Evolutionary conservation across 257 asterid species (phyloP).

Genomic region (Linaria vulgaris): DNA sequence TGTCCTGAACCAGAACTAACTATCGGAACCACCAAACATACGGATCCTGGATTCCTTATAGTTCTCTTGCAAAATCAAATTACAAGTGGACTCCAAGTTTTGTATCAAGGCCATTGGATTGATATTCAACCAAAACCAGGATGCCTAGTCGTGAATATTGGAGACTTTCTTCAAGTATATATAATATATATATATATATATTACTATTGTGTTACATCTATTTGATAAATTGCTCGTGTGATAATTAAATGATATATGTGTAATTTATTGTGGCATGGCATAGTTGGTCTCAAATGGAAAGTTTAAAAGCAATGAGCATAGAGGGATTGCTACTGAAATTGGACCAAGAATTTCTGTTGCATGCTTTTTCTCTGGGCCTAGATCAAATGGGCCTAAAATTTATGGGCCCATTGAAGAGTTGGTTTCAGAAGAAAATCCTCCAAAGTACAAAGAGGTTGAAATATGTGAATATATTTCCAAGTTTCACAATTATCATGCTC

Average conservation of each 20-base stretch:
- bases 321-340: slow-evolving; percentile 30
- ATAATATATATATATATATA: no score
- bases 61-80: slow-evolving; percentile 37
- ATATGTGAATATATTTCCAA: slow-evolving; percentile 27
- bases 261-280: no score
- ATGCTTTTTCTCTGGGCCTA: slow-evolving; percentile 29
- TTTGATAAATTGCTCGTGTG: no score
- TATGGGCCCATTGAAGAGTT: slow-evolving; percentile 44
- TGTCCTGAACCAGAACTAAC: slow-evolving; percentile 50
- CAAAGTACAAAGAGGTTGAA: slow-evolving; percentile 28
- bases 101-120: slow-evolving; percentile 32
- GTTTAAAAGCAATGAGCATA: slow-evolving; percentile 33
- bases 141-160: slow-evolving; percentile 35
- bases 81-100: slow-evolving; percentile 32
- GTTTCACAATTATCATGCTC: slow-evolving; percentile 30
- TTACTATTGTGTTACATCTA: no score
- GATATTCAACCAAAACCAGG: slow-evolving; percentile 28
- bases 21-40: slow-evolving; percentile 34
- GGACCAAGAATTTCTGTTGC: slow-evolving; percentile 46
- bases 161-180: slow-evolving; percentile 41
- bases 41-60: slow-evolving; percentile 43
- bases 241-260: no score
- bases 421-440: slow-evolving; percentile 40
- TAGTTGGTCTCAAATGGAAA: slow-evolving; percentile 41
- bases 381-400: neutral